Evolutionary conservation across 192 early-diverging fungal genomes (phyloP).

Genomic region (Thamnidium elegans): DNA sequence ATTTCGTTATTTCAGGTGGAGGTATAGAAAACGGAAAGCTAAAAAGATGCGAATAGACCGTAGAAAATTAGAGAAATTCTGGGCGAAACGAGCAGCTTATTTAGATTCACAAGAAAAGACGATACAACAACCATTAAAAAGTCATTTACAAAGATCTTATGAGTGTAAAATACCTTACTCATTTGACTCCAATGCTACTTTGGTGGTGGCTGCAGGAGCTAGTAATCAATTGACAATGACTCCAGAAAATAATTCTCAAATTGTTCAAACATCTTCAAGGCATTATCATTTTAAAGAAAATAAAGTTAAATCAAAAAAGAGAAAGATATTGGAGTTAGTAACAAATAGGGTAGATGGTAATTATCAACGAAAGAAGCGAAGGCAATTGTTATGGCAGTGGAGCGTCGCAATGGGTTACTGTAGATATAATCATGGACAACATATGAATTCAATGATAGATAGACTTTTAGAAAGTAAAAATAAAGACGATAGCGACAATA

Average conservation of each 20-base stretch:
- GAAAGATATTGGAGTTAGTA: too few relatives aligned
- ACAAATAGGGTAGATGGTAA: neutral
- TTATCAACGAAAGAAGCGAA: neutral
- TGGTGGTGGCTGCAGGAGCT: neutral
- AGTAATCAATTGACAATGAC: neutral
- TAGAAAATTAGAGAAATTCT: neutral
- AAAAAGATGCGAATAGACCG: neutral
- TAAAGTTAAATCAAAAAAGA: too few relatives aligned
- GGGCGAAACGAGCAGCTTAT: neutral
- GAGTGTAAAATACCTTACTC: neutral
- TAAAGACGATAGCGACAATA: neutral
- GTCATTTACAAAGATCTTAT: neutral
- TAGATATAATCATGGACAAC: slow-evolving; percentile 8
- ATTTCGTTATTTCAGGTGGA: neutral
- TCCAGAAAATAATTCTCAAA: neutral
- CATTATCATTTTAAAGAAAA: too few relatives aligned
- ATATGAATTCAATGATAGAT: slow-evolving; percentile 3
- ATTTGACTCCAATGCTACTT: neutral
- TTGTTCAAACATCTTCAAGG: too few relatives aligned
- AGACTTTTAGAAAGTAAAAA: neutral
- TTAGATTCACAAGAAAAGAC: neutral
- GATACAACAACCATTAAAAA: neutral
- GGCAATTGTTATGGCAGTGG: slow-evolving; percentile 7
- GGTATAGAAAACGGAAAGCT: neutral
- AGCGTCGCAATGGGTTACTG: slow-evolving; percentile 17